These are phyloP conservation scores for Globisporangium alternatum DNA, from an alignment of 352 stramenopile genomes.

Conservation along the genomic window DNA sequence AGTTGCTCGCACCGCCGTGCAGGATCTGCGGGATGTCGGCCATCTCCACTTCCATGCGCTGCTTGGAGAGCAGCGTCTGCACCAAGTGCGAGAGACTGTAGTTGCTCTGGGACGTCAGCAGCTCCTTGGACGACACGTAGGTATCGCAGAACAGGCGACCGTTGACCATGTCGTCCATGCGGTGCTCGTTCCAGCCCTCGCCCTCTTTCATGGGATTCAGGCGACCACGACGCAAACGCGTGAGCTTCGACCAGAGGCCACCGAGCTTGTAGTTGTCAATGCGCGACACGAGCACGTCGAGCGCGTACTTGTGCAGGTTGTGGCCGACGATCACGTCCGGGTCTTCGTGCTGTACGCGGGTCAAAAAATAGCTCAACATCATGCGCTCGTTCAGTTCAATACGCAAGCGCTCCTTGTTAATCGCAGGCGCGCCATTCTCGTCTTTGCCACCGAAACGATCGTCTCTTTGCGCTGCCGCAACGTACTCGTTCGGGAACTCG, in stretches of 20 bases:
- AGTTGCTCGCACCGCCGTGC: constrained; percentile 81
- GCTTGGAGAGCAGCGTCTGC: constrained; percentile 86
- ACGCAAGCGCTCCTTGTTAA: constrained; percentile 53
- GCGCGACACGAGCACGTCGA: constrained; percentile 96
- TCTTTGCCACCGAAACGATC: constrained; percentile 54
- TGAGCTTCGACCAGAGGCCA: constrained; percentile 81
- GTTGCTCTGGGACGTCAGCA: constrained; percentile 96
- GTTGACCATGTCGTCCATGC: constrained; percentile 88
- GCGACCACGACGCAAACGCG: constrained; percentile 71
- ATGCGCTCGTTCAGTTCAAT: constrained; percentile 84
- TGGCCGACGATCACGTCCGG: constrained; percentile 98
- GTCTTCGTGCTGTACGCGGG: constrained; percentile 94
- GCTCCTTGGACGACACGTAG: constrained; percentile 97
- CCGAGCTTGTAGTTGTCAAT: constrained; percentile 92
- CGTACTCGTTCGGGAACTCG: constrained; percentile 61
- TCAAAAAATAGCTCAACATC: constrained; percentile 85
- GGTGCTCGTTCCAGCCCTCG: constrained; percentile 87
- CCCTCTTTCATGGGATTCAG: constrained; percentile 76
- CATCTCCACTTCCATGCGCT: constrained; percentile 92
- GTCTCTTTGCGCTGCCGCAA: constrained; percentile 45
- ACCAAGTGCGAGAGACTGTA: constrained; percentile 97
- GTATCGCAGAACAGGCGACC: constrained; percentile 98
- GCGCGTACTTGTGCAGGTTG: constrained; percentile 98
- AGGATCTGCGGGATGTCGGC: constrained; percentile 95
- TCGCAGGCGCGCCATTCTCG: constrained; percentile 28